Evolutionary conservation across 345 rosid species (phyloP).

Genomic region (Linum usitatissimum): DNA sequence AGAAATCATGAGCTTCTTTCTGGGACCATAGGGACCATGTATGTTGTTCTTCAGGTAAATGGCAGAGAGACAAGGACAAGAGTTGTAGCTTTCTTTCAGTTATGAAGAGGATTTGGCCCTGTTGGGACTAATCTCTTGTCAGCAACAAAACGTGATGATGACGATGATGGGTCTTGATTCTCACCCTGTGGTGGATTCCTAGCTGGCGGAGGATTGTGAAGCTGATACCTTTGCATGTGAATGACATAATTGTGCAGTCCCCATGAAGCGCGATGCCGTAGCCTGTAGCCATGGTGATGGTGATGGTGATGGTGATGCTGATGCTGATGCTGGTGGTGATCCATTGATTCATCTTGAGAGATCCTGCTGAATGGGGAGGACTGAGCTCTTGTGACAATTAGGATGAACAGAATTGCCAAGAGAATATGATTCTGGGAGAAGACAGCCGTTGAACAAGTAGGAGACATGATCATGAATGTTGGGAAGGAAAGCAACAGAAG

Average conservation of each 20-base stretch:
- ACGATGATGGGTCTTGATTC: neutral
- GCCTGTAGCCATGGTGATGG: neutral
- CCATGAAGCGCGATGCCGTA: neutral
- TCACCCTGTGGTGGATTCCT: too few relatives aligned
- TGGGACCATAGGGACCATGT: too few relatives aligned
- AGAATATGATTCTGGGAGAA: too few relatives aligned
- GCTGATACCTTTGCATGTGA: neutral
- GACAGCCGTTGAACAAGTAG: too few relatives aligned
- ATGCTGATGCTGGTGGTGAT: neutral
- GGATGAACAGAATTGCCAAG: too few relatives aligned
- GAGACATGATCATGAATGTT: too few relatives aligned
- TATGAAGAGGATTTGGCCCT: conserved; percentile 4
- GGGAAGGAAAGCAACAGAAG: neutral
- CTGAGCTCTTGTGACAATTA: too few relatives aligned
- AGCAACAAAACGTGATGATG: neutral
- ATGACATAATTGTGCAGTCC: neutral
- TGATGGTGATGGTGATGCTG: neutral
- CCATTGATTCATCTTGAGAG: too few relatives aligned
- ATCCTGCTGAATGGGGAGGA: too few relatives aligned
- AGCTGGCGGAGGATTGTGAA: neutral
- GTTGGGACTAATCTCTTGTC: neutral
- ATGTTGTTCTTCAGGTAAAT: too few relatives aligned
- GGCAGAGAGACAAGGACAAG: too few relatives aligned
- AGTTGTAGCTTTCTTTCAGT: neutral
- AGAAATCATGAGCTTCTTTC: neutral